Base-by-base conservation (phyloP, 139 green algal genomes). In the Chlamydomonas sphaeroides region DNA sequence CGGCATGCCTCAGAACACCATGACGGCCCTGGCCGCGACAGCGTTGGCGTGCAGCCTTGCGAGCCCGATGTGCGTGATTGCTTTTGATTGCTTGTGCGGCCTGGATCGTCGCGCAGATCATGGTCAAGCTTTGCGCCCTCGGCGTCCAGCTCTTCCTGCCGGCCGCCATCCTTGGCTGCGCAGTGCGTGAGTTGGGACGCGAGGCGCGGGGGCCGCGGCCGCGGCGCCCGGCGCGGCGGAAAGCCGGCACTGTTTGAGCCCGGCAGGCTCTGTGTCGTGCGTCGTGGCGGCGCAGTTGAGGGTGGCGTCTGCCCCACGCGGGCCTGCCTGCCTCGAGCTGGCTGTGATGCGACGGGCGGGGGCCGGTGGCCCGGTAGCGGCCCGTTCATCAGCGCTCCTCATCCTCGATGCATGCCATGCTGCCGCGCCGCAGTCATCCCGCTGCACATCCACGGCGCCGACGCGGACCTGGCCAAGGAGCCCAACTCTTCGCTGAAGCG, bases 91-190 rank as follows among this genome's bases (percentile, higher is more conserved):
- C 45, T 14, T 53, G 11, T 53, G 45, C 45, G 11, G 30, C 61
- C 30, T 39, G 5, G 61, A 21, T 28, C 6, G 61, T 5, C 61
- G 20, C 63, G 72, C 72, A 87, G 81, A 84, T 89, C 32, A 71
- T 89, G 39, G 85, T 89, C 20, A 89, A 89, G 66, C 42, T 84
- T 18, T 74, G 79, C 36, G 67, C 73, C 2, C 57, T 86, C n/a
- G 79, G 79, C 0, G 61, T 89, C 25, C 79, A 89, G 73, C 73
- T 89, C 32, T 86, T 89, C 30, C 30, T 85, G 25, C 85, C 79
- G 2, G 26, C 74, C 0, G 42, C 57, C 28, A 21, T 89, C 32
- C 18, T 89, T 20, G 73, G 85, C n/a, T 3, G 78, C 1, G 45
- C 21, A 20, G 56, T 86, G 1, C 65, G 78, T 84, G 65, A 84